Conservation (phyloP, 2,329 filamentous ascomycete species). For the Fonsecaea pedrosoi region DNA sequence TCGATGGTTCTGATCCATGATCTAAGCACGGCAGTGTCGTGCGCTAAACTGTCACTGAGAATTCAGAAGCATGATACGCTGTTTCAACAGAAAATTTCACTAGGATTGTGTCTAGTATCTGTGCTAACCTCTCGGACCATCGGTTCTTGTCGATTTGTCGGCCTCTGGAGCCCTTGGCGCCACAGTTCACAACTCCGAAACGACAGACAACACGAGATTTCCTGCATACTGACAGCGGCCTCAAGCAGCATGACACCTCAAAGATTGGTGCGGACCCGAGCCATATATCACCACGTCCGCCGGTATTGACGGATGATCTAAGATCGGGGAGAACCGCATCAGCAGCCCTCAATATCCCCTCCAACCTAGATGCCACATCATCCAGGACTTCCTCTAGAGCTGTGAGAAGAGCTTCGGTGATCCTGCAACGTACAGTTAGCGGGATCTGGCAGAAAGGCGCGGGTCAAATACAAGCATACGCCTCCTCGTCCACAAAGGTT, state of each 20-base stretch:
- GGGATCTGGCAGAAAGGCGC: not conserved
- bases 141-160: not conserved
- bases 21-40: no score
- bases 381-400: not conserved
- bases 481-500: conserved; percentile 3
- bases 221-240: not conserved
- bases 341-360: not conserved
- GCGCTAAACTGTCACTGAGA: no score
- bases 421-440: not conserved
- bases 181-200: not conserved
- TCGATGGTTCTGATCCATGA: not conserved
- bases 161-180: not conserved
- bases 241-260: not conserved
- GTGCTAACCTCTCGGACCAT: not conserved
- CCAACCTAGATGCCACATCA: not conserved
- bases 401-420: not conserved
- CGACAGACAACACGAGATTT: not conserved
- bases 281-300: not conserved
- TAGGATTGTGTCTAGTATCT: not conserved
- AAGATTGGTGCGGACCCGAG: not conserved
- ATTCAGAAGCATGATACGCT: not conserved
- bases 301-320: not conserved
- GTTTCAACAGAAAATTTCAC: not conserved
- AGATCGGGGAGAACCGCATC: not conserved
- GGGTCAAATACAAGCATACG: not conserved